phyloP scores from a whole-genome alignment of 164 flowering plant species.

The Buxus sempervirens region DNA sequence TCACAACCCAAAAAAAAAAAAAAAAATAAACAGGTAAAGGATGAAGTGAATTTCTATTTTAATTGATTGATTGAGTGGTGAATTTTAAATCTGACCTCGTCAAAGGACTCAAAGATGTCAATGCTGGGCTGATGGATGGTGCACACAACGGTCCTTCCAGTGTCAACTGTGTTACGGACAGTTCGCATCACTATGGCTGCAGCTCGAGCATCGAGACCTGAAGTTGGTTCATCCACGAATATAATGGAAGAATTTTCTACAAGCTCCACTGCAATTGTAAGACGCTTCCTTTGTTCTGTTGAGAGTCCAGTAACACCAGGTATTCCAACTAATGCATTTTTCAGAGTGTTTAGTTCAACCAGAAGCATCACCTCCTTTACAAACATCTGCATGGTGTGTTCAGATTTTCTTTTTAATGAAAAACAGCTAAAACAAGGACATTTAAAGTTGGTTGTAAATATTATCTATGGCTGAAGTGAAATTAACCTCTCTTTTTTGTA shows the following conservation, averaged over 20 bases:
- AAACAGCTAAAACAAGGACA: too few species aligned
- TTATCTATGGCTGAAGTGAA: neutral
- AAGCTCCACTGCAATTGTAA: constrained; percentile 94
- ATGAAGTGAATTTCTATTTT: neutral
- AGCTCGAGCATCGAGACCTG: constrained; percentile 97
- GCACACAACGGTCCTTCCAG: constrained; percentile 96
- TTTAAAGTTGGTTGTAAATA: neutral
- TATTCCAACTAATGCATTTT: constrained; percentile 81
- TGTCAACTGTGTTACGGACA: constrained; percentile 94
- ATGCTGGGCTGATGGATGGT: constrained; percentile 98
- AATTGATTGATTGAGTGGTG: neutral
- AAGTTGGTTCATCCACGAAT: constrained; percentile 98
- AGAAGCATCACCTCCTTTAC: constrained; percentile 88
- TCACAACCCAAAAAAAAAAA: neutral
- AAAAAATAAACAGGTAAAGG: neutral
- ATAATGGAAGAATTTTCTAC: constrained; percentile 97
- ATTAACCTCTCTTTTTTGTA: constrained; percentile 23
- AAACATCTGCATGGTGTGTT: constrained; percentile 51
- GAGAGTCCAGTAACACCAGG: constrained; percentile 91
- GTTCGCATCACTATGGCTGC: constrained; percentile 98
- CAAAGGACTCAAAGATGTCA: constrained; percentile 94
- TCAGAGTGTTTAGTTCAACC: constrained; percentile 76
- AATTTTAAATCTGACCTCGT: constrained; percentile 54
- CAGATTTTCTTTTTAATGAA: neutral
- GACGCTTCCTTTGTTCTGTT: constrained; percentile 89